These are phyloP conservation scores for Globisporangium echinulatum DNA, from an alignment of 352 stramenopile species.

Conservation along the genomic window DNA sequence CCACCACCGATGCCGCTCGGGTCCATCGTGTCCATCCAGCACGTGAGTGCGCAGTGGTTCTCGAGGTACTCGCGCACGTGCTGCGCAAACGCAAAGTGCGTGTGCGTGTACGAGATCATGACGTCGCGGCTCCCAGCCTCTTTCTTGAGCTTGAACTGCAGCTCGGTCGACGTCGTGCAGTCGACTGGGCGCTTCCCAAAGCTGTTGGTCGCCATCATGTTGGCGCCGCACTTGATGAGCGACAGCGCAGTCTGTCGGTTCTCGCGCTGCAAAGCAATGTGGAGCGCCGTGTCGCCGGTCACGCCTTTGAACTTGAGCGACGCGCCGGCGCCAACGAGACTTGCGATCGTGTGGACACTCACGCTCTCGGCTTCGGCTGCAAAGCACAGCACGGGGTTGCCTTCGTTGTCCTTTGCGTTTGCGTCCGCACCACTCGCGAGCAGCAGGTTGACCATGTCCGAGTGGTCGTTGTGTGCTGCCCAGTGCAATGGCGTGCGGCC, in stretches of 20 bases:
- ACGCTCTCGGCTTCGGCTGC: constrained; percentile 59
- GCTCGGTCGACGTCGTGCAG: constrained; percentile 69
- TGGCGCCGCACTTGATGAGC: constrained; percentile 64
- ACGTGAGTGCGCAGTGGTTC: constrained; percentile 49
- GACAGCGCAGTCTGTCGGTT: constrained; percentile 60
- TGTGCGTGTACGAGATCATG: constrained; percentile 81
- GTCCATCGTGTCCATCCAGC: constrained; percentile 84
- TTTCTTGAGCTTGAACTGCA: constrained; percentile 75
- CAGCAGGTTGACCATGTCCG: constrained; percentile 41
- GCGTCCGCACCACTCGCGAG: constrained; percentile 35
- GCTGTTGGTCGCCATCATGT: constrained; percentile 63
- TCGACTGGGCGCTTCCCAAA: constrained; percentile 63
- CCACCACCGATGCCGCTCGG: constrained; percentile 68
- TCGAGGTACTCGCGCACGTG: constrained; percentile 60
- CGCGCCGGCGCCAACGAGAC: constrained; percentile 32
- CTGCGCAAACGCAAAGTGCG: constrained; percentile 54
- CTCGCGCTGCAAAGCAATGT: constrained; percentile 65
- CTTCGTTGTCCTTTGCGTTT: constrained; percentile 37
- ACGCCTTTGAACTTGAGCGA: constrained; percentile 30
- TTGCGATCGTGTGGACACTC: constrained; percentile 31
- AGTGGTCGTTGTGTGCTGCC: constrained; percentile 65
- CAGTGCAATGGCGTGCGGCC: constrained; percentile 70
- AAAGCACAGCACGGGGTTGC: constrained; percentile 53
- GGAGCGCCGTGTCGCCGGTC: constrained; percentile 59
- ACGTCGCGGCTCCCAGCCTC: constrained; percentile 65